Conservation (phyloP, 2,329 filamentous ascomycete species). For the Fusarium sarcochroum region DNA sequence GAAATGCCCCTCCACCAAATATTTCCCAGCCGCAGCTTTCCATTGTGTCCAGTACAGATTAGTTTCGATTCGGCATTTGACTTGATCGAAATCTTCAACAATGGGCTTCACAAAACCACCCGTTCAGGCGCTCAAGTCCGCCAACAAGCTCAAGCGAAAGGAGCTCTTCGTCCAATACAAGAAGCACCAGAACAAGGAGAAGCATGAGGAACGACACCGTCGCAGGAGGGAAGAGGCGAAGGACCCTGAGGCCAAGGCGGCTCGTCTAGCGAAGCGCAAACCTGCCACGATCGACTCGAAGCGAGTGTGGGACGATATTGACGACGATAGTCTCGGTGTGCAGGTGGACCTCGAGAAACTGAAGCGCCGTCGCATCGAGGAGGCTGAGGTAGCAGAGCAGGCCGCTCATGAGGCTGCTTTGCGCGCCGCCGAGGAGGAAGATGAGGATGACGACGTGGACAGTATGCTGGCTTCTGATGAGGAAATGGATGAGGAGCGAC, state of each 20-base stretch:
- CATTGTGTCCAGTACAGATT: background rate
- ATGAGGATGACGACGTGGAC: conserved; percentile 73
- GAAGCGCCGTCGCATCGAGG: conserved; percentile 69
- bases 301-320: conserved; percentile 88
- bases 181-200: conserved; percentile 78
- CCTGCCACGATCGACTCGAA: conserved; percentile 88
- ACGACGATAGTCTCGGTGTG: conserved; percentile 69
- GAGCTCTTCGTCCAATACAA: conserved; percentile 86
- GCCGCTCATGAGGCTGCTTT: conserved; percentile 61
- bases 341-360: conserved; percentile 72
- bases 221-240: conserved; percentile 88
- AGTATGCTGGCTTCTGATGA: conserved; percentile 83
- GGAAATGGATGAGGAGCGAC: conserved; percentile 65
- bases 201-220: conserved; percentile 81
- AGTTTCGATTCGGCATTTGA: background rate
- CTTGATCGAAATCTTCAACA: conserved; percentile 12
- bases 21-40: conserved; percentile 26
- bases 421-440: conserved; percentile 50
- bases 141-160: conserved; percentile 86
- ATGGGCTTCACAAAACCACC: conserved; percentile 56
- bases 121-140: conserved; percentile 62
- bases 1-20: conserved; percentile 39
- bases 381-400: conserved; percentile 66
- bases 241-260: conserved; percentile 80
- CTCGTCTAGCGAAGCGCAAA: conserved; percentile 82